phyloP scores from a whole-genome alignment of 257 asterid genomes.

The Eustoma russellianum region DNA sequence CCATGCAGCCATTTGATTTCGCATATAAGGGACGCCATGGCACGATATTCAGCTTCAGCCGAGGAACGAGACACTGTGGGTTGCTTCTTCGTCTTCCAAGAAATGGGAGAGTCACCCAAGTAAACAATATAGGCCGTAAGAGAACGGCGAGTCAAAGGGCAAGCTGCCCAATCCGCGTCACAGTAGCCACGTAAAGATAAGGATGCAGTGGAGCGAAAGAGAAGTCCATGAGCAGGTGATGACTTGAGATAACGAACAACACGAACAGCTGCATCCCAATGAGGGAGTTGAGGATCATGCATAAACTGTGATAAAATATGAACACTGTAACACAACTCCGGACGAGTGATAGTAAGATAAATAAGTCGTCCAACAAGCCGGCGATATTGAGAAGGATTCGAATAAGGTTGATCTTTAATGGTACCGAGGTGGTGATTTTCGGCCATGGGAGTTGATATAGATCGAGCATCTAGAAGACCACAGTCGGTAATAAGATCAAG shows the following conservation, averaged over 20 bases:
- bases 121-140: neutral
- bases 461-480: no score
- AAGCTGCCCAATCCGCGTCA: neutral
- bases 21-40: no score
- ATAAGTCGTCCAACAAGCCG: neutral
- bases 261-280: neutral
- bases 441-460: no score
- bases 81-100: neutral
- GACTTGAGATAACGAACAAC: neutral
- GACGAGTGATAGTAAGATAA: neutral
- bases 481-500: neutral
- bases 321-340: neutral
- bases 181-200: neutral
- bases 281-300: neutral
- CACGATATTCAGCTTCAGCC: neutral
- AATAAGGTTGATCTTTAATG: no score
- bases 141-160: neutral
- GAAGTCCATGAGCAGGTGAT: no score
- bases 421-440: no score
- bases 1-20: no score
- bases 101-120: no score
- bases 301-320: neutral
- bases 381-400: neutral
- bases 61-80: neutral
- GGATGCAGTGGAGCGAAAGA: no score